These are phyloP conservation scores for Salix suchowensis DNA, from an alignment of 345 rosid genomes.

Conservation along the genomic window DNA sequence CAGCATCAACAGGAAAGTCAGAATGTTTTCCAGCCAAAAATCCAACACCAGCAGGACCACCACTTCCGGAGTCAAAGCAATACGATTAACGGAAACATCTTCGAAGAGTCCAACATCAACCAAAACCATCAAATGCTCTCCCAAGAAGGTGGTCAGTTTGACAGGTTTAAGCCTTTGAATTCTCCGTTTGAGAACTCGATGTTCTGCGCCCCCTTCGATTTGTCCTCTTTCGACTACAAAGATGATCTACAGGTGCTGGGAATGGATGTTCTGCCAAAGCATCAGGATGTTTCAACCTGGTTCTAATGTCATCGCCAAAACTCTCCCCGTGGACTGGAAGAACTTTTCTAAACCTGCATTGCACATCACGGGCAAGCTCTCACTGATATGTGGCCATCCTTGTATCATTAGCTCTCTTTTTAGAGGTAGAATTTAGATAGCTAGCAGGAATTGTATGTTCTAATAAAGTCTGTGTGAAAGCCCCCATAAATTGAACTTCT, in stretches of 20 bases:
- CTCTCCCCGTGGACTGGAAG: not conserved
- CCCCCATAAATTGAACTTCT: not conserved
- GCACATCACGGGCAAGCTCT: not conserved
- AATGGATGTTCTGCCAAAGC: constrained; percentile 56
- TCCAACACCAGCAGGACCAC: constrained; percentile 57
- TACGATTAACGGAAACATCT: constrained; percentile 50
- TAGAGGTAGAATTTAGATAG: constrained; percentile 1
- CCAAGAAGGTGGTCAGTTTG: constrained; percentile 46
- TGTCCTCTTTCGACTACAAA: constrained; percentile 60
- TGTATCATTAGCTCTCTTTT: not conserved
- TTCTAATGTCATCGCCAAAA: constrained; percentile 27
- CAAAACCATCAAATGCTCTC: constrained; percentile 42
- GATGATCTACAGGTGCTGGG: constrained; percentile 57
- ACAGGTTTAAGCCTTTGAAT: constrained; percentile 40
- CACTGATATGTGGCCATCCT: not conserved
- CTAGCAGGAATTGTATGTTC: not conserved
- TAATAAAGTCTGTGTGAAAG: not conserved
- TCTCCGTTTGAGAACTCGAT: constrained; percentile 47
- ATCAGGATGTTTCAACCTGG: constrained; percentile 64
- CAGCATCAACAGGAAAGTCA: constrained; percentile 59
- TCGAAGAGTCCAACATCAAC: constrained; percentile 50
- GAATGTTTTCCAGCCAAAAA: constrained; percentile 36
- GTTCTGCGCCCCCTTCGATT: constrained; percentile 62
- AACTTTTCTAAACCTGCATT: not conserved
- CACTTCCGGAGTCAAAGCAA: constrained; percentile 42